Evolutionary conservation across 805 yeast genomes (phyloP).

Genomic region (Candida bentonensis): DNA sequence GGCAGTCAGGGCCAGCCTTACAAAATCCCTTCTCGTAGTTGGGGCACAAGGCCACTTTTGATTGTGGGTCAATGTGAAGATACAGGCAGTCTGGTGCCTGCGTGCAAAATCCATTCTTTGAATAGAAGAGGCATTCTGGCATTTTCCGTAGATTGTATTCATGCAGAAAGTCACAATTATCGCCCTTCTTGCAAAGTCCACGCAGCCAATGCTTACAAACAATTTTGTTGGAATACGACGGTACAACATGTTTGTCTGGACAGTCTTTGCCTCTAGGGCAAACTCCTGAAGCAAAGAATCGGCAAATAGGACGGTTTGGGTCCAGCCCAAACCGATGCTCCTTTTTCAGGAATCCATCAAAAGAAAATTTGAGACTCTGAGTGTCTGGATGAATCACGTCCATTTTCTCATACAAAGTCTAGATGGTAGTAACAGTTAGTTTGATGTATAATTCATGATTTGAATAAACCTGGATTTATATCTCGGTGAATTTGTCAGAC

Average conservation of each 20-base stretch:
- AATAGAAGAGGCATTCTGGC: slow-evolving; percentile 90
- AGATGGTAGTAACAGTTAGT: too few relatives aligned
- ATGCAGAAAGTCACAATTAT: slow-evolving; percentile 89
- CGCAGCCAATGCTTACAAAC: slow-evolving; percentile 98
- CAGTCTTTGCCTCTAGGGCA: slow-evolving; percentile 84
- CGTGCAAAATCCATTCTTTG: slow-evolving; percentile 59
- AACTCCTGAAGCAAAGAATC: slow-evolving; percentile 48
- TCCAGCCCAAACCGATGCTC: slow-evolving; percentile 75
- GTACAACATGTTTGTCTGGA: slow-evolving; percentile 71
- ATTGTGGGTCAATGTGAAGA: slow-evolving; percentile 78
- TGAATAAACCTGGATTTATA: too few relatives aligned
- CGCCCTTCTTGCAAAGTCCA: slow-evolving; percentile 93
- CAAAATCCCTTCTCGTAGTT: slow-evolving; percentile 84
- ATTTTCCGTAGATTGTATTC: slow-evolving; percentile 87
- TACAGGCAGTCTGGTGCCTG: slow-evolving; percentile 91
- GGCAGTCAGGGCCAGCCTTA: slow-evolving; percentile 78
- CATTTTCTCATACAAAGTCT: too few relatives aligned
- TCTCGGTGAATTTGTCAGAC: too few relatives aligned
- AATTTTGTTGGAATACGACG: slow-evolving; percentile 53
- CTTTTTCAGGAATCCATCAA: slow-evolving; percentile 68
- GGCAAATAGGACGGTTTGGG: slow-evolving; percentile 83
- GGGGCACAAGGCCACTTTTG: slow-evolving; percentile 76
- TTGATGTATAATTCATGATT: too few relatives aligned
- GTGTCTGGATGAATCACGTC: slow-evolving; percentile 27
- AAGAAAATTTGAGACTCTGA: slow-evolving; percentile 36